Evolutionary conservation across 768 basidiomycete species (phyloP).

Genomic region (Coprinopsis sp.): DNA sequence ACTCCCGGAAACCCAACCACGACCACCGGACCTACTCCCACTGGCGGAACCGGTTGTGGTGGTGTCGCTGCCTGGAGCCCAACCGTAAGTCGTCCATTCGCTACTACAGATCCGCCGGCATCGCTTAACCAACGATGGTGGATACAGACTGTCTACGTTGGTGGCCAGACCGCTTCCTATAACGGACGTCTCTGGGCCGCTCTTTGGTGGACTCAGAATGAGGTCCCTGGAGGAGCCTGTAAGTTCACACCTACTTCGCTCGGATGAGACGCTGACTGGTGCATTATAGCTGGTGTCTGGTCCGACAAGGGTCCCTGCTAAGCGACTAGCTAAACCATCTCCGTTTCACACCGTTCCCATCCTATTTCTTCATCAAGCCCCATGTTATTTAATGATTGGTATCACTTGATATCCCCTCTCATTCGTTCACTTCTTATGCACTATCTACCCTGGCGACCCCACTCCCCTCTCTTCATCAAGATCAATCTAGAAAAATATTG

Average conservation of each 20-base stretch:
- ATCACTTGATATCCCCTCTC: not conserved
- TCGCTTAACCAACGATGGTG: not conserved
- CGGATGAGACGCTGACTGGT: slow-evolving; percentile 8
- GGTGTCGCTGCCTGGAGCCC: slow-evolving; percentile 48
- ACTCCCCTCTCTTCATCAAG: too few relatives aligned
- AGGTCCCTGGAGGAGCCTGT: slow-evolving; percentile 51
- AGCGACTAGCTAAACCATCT: slow-evolving; percentile 10
- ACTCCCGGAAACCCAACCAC: slow-evolving; percentile 18
- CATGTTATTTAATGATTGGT: not conserved
- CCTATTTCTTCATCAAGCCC: not conserved
- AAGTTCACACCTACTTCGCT: slow-evolving; percentile 13
- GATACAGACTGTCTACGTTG: slow-evolving; percentile 38
- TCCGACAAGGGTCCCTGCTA: slow-evolving; percentile 45
- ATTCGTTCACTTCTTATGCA: not conserved
- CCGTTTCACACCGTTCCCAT: not conserved
- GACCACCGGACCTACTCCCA: slow-evolving; percentile 15
- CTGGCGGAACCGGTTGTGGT: slow-evolving; percentile 28
- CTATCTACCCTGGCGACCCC: too few relatives aligned
- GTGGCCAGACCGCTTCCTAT: slow-evolving; percentile 31
- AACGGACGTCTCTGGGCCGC: slow-evolving; percentile 55
- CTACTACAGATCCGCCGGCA: not conserved
- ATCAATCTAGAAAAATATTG: too few relatives aligned
- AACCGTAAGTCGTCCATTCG: slow-evolving; percentile 19
- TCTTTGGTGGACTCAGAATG: slow-evolving; percentile 59
- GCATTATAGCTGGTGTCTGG: slow-evolving; percentile 48